Conservation (phyloP, 768 basidiomycete species). For the Melanogaster broomeanus region DNA sequence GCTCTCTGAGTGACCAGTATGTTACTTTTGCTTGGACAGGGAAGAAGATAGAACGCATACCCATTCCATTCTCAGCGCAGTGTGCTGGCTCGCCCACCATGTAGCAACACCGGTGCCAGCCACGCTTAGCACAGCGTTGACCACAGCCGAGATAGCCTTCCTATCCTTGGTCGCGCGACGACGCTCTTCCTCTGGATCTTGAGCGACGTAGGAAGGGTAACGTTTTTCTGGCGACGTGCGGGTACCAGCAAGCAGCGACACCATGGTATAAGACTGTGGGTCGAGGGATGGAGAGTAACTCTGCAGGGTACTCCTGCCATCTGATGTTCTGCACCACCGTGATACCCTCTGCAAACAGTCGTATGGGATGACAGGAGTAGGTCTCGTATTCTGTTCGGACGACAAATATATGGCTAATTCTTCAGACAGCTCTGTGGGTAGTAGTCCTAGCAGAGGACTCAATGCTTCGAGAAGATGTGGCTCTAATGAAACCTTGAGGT, state of each 20-base stretch:
- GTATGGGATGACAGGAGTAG: conserved; percentile 58
- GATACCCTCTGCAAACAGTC: conserved; percentile 58
- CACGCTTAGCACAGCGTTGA: conserved; percentile 75
- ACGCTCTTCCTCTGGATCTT: conserved; percentile 49
- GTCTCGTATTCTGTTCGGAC: conserved; percentile 3
- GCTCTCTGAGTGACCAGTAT: conserved; percentile 44
- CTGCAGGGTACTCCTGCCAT: conserved; percentile 42
- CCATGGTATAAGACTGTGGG: conserved; percentile 62
- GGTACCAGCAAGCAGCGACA: conserved; percentile 75
- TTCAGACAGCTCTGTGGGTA: conserved; percentile 47
- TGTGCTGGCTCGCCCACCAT: conserved; percentile 70
- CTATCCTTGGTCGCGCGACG: conserved; percentile 52
- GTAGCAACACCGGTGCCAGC: conserved; percentile 63
- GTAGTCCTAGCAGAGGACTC: conserved; percentile 41
- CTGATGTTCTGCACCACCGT: conserved; percentile 63
- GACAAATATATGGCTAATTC: conserved; percentile 44
- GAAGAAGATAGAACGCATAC: conserved; percentile 42
- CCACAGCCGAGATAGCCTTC: conserved; percentile 65
- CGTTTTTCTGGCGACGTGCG: conserved; percentile 77
- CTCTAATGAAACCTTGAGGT: conserved; percentile 67
- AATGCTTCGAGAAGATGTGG: conserved; percentile 57
- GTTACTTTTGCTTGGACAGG: conserved; percentile 6
- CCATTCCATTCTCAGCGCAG: conserved; percentile 74
- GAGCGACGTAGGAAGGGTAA: conserved; percentile 53
- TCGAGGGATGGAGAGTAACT: conserved; percentile 47